A percentile compares a stretch with the other conserved stretches of the same genome.
phyloP scores from a whole-genome alignment of 345 rosid genomes.

The Salix koriyanagi region DNA sequence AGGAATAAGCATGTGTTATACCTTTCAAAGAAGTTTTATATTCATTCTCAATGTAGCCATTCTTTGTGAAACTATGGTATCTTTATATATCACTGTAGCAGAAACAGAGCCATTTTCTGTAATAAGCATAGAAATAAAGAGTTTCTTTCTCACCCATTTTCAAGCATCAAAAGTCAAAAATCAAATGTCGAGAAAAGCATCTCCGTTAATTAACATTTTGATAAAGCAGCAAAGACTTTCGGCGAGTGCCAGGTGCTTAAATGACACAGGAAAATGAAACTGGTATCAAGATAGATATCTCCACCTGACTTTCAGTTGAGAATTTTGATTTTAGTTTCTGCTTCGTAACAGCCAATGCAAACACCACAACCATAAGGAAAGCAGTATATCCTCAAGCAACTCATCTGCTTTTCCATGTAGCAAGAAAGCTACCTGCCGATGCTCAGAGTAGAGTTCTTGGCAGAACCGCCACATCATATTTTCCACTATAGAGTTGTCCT shows the following conservation, averaged over 20 bases:
- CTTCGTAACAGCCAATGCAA: conserved; percentile 69
- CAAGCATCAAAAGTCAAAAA: not conserved
- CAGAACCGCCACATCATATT: conserved; percentile 71
- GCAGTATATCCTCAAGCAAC: conserved; percentile 59
- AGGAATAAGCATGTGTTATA: not conserved
- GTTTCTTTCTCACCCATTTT: not conserved
- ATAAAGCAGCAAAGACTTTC: not conserved
- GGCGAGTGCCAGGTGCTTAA: too few relatives aligned
- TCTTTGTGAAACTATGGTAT: not conserved
- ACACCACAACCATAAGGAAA: conserved; percentile 85
- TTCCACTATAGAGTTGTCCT: conserved; percentile 56
- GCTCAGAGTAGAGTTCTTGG: conserved; percentile 64
- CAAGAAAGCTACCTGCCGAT: conserved; percentile 56
- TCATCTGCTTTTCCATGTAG: conserved; percentile 54
- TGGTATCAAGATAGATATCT: conserved; percentile 62
- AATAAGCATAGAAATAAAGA: not conserved
- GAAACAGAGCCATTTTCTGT: not conserved
- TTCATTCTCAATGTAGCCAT: not conserved
- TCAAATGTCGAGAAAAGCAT: not conserved
- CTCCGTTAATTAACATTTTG: not conserved
- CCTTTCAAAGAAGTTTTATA: not conserved
- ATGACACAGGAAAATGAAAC: conserved; percentile 60
- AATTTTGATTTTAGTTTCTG: conserved; percentile 48
- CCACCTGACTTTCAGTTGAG: conserved; percentile 51
- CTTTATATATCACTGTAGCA: not conserved